Evolutionary conservation across 1,139 yeast species (phyloP).

Genomic region (Lodderomyces metapsilosis): DNA sequence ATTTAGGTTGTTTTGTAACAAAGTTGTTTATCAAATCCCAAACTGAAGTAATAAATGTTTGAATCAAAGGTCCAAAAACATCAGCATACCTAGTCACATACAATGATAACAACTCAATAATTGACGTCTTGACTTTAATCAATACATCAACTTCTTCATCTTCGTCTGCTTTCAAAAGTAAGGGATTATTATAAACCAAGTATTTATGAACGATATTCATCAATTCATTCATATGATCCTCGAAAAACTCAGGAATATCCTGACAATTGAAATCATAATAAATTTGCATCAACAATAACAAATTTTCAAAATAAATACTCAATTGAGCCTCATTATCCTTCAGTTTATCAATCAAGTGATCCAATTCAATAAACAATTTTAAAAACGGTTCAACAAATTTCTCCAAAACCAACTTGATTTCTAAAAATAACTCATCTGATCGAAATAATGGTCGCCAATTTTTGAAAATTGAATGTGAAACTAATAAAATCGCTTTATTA

Average conservation of each 20-base stretch:
- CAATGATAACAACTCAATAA: conserved; percentile 79
- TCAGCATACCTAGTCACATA: conserved; percentile 92
- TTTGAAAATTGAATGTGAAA: conserved; percentile 93
- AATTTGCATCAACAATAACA: conserved; percentile 70
- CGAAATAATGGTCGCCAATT: conserved; percentile 96
- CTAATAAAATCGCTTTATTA: conserved; percentile 83
- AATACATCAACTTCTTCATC: conserved; percentile 74
- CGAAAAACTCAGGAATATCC: conserved; percentile 97
- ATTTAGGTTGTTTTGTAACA: conserved; percentile 69
- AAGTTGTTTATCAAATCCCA: conserved; percentile 72
- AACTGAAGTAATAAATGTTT: conserved; percentile 74
- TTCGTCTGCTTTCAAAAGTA: conserved; percentile 54
- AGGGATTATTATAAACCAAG: conserved; percentile 53
- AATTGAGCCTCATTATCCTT: conserved; percentile 41
- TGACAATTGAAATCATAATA: conserved; percentile 95
- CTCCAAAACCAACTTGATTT: conserved; percentile 81
- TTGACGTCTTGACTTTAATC: conserved; percentile 76
- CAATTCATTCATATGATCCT: conserved; percentile 77
- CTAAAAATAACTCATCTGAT: conserved; percentile 84
- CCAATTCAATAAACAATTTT: conserved; percentile 63
- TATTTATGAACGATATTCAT: conserved; percentile 84
- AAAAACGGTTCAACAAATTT: conserved; percentile 85
- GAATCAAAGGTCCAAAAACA: conserved; percentile 74
- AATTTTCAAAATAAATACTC: conserved; percentile 62
- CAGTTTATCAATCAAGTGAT: conserved; percentile 52